A percentile compares a stretch with the other conserved stretches of the same genome.
These are phyloP conservation scores for Paspalum vaginatum DNA, from an alignment of 176 grass and related monocot genomes.

Conservation along the genomic window DNA sequence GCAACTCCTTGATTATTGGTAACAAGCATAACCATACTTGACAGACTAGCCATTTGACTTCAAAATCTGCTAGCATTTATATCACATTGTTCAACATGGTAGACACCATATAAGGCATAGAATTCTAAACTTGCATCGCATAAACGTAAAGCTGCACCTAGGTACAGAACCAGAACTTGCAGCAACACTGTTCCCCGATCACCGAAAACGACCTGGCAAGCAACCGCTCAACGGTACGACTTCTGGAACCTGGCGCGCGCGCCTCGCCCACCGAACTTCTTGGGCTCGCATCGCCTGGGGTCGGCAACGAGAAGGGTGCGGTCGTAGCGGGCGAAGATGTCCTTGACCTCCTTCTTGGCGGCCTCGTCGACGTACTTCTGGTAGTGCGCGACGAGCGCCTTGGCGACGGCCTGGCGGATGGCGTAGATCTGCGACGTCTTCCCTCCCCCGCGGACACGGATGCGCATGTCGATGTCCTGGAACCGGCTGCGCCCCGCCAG, in stretches of 20 bases:
- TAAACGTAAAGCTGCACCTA: neutral
- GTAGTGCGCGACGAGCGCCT: conserved; percentile 70
- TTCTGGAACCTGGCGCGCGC: conserved; percentile 85
- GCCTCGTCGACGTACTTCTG: conserved; percentile 94
- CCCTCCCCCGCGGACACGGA: conserved; percentile 75
- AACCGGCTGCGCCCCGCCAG: conserved; percentile 62
- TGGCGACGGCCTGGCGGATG: conserved; percentile 84
- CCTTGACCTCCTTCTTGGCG: conserved; percentile 84
- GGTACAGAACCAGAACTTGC: neutral
- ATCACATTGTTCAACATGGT: conserved; percentile 14
- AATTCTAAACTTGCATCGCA: neutral
- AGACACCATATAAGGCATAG: neutral
- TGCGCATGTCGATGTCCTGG: conserved; percentile 81
- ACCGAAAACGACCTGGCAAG: neutral
- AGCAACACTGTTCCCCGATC: neutral
- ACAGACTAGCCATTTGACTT: neutral
- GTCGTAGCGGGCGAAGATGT: conserved; percentile 73
- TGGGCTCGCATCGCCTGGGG: conserved; percentile 78
- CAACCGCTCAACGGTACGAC: neutral
- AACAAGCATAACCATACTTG: neutral
- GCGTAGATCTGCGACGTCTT: conserved; percentile 85
- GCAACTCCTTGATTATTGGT: neutral
- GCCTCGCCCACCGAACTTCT: conserved; percentile 83
- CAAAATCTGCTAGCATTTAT: neutral
- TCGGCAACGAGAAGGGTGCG: conserved; percentile 86